Conservation (phyloP, 2,329 filamentous ascomycete species). For the Fusarium cyanostomum region DNA sequence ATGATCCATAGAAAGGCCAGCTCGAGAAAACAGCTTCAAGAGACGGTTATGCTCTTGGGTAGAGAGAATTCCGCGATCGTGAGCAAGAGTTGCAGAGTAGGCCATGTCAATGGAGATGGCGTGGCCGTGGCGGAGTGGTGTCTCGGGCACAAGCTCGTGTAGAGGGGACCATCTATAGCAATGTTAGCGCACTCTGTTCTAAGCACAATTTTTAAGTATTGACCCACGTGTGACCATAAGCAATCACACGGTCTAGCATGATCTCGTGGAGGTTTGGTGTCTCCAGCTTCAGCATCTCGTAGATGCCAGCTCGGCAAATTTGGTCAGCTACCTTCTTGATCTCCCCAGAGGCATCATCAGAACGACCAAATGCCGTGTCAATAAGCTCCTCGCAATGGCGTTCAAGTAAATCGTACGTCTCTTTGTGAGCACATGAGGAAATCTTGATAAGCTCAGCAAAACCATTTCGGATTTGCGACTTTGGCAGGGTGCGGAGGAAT, state of each 20-base stretch:
- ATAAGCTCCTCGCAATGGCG: constrained; percentile 76
- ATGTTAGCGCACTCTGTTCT: too few relatives aligned
- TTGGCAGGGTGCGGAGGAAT: constrained; percentile 74
- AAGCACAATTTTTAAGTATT: too few relatives aligned
- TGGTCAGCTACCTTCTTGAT: constrained; percentile 69
- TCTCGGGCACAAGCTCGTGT: constrained; percentile 74
- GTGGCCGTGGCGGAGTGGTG: constrained; percentile 76
- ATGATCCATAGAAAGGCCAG: constrained; percentile 77
- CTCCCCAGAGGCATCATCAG: constrained; percentile 63
- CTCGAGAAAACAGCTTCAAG: constrained; percentile 74
- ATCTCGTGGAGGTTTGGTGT: constrained; percentile 79
- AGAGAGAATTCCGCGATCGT: constrained; percentile 68
- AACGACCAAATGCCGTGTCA: constrained; percentile 69
- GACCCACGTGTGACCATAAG: constrained; percentile 74
- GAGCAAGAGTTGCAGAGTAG: constrained; percentile 74
- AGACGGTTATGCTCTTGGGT: constrained; percentile 69
- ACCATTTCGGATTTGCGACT: constrained; percentile 75
- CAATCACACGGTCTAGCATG: constrained; percentile 76
- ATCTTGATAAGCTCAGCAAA: constrained; percentile 83
- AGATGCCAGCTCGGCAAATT: constrained; percentile 75
- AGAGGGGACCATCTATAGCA: constrained; percentile 72
- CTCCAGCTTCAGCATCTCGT: constrained; percentile 78
- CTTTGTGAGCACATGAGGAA: constrained; percentile 72
- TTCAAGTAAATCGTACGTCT: constrained; percentile 74
- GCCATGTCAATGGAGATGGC: constrained; percentile 82